Evolutionary conservation across 1,284 basidiomycete genomes (phyloP).

Genomic region (Moesziomyces sp.): DNA sequence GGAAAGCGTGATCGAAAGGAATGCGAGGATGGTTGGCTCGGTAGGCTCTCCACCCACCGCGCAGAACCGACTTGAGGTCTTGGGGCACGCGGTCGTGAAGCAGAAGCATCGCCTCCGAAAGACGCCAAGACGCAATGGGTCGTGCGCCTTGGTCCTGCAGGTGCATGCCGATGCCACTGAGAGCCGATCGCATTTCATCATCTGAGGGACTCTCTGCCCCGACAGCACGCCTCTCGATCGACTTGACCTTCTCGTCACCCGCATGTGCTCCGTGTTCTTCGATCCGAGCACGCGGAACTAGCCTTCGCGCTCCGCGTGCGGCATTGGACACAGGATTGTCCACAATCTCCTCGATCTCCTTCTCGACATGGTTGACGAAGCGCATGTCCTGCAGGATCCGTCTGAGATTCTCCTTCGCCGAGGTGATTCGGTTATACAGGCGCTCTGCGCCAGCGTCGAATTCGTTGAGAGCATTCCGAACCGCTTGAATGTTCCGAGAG

Average conservation of each 20-base stretch:
- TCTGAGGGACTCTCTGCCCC: not conserved
- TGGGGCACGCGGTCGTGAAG: not conserved
- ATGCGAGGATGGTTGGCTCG: not conserved
- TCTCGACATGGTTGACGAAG: conserved; percentile 3
- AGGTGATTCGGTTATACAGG: not conserved
- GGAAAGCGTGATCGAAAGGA: not conserved
- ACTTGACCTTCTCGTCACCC: not conserved
- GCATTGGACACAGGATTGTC: not conserved
- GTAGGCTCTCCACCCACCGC: not conserved
- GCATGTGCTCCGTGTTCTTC: not conserved
- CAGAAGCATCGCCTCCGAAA: conserved; percentile 1
- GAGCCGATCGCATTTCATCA: not conserved
- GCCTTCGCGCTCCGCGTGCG: not conserved
- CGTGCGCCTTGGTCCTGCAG: conserved; percentile 3
- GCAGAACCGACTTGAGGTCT: not conserved
- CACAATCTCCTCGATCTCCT: conserved; percentile 3
- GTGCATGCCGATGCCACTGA: conserved; percentile 12
- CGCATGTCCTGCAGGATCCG: not conserved
- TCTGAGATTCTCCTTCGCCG: not conserved
- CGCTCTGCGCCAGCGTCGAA: not conserved
- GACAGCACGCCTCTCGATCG: not conserved
- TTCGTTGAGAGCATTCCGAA: too few species aligned
- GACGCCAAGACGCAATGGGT: conserved; percentile 13
- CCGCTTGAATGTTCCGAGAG: too few species aligned
- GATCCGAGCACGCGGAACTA: not conserved